These are phyloP conservation scores for Globisporangium cylindrosporum DNA, from an alignment of 352 stramenopile genomes.

Conservation along the genomic window DNA sequence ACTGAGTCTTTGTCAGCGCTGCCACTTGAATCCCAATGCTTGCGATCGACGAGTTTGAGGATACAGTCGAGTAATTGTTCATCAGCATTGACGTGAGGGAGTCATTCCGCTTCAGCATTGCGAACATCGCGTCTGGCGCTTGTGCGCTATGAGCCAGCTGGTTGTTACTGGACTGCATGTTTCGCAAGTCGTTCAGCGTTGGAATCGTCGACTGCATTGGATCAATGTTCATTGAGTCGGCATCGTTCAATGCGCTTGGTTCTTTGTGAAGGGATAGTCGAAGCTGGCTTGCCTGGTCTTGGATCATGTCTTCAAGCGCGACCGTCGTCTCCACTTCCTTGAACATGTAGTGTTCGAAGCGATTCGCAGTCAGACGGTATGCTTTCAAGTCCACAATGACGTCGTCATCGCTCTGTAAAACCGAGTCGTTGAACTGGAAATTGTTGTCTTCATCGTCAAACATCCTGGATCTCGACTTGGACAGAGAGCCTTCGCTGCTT, in stretches of 20 bases:
- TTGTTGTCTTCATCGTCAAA: conserved; percentile 20
- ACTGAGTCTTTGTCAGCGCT: conserved; percentile 12
- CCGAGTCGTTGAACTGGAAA: background rate
- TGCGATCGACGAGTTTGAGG: conserved; percentile 18
- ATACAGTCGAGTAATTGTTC: conserved; percentile 18
- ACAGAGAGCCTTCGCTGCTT: conserved; percentile 38
- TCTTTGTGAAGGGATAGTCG: conserved; percentile 9
- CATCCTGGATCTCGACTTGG: conserved; percentile 29
- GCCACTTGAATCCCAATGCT: conserved; percentile 18
- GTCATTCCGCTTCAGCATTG: conserved; percentile 11
- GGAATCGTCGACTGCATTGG: background rate
- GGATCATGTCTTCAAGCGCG: conserved; percentile 21
- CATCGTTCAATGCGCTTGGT: background rate
- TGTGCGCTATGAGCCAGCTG: conserved; percentile 12
- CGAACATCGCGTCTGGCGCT: conserved; percentile 5
- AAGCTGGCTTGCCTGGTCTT: conserved; percentile 10
- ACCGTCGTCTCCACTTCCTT: conserved; percentile 18
- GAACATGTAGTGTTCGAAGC: conserved; percentile 8
- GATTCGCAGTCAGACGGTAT: conserved; percentile 8
- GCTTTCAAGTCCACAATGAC: background rate
- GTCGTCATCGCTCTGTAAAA: conserved; percentile 4
- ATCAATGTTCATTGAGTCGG: conserved; percentile 1
- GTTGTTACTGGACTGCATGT: conserved; percentile 6
- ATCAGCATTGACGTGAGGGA: conserved; percentile 16
- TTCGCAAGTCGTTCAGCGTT: conserved; percentile 7